A percentile compares a stretch with the other conserved stretches of the same genome.
Evolutionary conservation across 202 grass and related monocot genomes (phyloP).

Genomic region (Tripidium arundinaceum): DNA sequence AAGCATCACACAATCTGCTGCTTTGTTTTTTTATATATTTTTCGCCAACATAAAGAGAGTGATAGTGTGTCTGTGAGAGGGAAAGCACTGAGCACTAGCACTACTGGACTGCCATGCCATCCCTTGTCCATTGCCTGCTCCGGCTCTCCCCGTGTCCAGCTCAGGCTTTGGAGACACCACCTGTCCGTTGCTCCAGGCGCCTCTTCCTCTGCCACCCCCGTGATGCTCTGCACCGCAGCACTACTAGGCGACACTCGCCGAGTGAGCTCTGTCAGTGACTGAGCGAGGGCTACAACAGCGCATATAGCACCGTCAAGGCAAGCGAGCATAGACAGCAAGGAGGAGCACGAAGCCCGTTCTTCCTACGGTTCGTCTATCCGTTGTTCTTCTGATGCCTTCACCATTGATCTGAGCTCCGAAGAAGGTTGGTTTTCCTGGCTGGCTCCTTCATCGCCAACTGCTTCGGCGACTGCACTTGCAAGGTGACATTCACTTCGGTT

Average conservation of each 20-base stretch:
- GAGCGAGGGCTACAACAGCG: neutral
- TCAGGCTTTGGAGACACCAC: slow-evolving; percentile 27
- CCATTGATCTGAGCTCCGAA: neutral
- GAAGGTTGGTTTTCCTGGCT: neutral
- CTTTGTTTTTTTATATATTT: neutral
- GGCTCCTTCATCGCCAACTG: neutral
- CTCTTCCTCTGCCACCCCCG: slow-evolving; percentile 30
- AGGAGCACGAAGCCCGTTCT: neutral
- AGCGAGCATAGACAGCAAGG: neutral
- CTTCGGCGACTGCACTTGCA: neutral
- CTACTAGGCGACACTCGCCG: neutral
- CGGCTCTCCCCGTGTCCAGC: slow-evolving; percentile 26
- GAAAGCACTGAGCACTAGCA: neutral
- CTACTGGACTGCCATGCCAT: neutral
- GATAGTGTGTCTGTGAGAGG: neutral
- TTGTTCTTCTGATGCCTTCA: neutral
- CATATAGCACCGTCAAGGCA: neutral
- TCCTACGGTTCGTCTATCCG: neutral
- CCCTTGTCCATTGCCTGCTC: slow-evolving; percentile 26
- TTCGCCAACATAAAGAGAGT: neutral
- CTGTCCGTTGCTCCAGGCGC: slow-evolving; percentile 35
- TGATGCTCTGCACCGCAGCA: slow-evolving; percentile 13
- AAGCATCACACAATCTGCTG: neutral
- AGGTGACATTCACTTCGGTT: slow-evolving; percentile 21
- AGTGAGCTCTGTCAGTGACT: neutral